Conservation (phyloP, 768 basidiomycete genomes). For the Tephrocybe sp. region DNA sequence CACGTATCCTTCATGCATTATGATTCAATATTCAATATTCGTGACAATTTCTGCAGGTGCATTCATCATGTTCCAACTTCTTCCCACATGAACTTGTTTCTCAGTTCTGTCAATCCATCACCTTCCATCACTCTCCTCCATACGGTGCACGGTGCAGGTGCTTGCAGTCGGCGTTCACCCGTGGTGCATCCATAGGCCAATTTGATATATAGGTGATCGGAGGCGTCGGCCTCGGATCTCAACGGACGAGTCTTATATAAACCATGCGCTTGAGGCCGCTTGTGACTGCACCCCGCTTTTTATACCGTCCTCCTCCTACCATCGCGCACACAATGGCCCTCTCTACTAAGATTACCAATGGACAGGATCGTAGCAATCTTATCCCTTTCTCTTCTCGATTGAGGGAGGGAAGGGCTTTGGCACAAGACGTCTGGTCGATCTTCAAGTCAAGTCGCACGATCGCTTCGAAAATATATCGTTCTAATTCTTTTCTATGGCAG, state of each 20-base stretch:
- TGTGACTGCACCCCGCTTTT: constrained; percentile 4
- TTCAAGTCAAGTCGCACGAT: constrained; percentile 60
- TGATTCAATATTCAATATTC: no score
- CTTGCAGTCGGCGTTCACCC: no score
- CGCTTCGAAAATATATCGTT: constrained; percentile 5
- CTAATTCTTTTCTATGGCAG: constrained; percentile 37
- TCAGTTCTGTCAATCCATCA: no score
- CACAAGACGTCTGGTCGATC: constrained; percentile 88
- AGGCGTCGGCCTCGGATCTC: constrained; percentile 14
- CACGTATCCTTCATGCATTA: no score
- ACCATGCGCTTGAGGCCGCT: constrained; percentile 2
- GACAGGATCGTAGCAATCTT: constrained; percentile 43
- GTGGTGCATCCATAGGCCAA: no score
- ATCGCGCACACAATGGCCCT: constrained; percentile 15
- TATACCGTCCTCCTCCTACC: constrained; percentile 15
- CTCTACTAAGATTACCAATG: neutral
- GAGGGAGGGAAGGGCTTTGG: constrained; percentile 71
- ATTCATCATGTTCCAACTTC: no score
- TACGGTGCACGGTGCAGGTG: no score
- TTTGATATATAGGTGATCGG: constrained; percentile 11
- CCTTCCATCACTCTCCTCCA: no score
- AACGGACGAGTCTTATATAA: constrained; percentile 6
- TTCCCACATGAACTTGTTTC: no score
- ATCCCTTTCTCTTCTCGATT: constrained; percentile 73
- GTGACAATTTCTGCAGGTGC: no score